Base-by-base conservation (phyloP, 2,329 filamentous ascomycete species). In the Colletotrichum destructivum region DNA sequence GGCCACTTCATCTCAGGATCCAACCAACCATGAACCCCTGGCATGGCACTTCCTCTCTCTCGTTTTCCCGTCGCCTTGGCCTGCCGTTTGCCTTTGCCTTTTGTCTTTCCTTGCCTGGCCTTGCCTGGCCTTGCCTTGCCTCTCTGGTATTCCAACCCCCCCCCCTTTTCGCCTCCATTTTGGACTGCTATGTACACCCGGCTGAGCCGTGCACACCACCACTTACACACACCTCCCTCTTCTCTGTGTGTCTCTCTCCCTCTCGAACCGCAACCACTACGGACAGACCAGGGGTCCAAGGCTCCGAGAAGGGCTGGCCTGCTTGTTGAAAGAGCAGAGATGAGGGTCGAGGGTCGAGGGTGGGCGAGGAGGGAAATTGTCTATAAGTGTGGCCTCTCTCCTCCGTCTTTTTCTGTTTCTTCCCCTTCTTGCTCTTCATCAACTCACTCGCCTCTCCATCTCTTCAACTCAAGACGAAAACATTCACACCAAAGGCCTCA, bases 271-370 rank as follows among this genome's bases (percentile, higher is more conserved):
- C 21, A 42, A 62, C 38, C 42, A 47, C 49, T 52, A 51, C 56
- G 63, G 63, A 61, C 68, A 62, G 68, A 57, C 69, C 59, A 71
- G 69, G 69, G 69, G 65, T 71, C 68, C 68, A 71, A 69, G 65
- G 64, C 52, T 71, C 52, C 63, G 49, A 57, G 38, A 46, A 40
- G 52, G 54, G n/a, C 62, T 47, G 51, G 26, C 61, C 21, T 35
- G 31, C 61, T 31, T 35, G 54, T 31, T 35, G 54, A 44, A 59
- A 35, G 61, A 46, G 40, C 15, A 21, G 55, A 51, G 35, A 35
- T n/a, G 63, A 21, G 63, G 40, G 60, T 62, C 35, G 65, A 59
- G 56, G 49, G 46, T 54, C n/a, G 63, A 46, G 23, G 56, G 56
- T 51, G 52, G 63, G 57, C 31, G 49, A 46, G n/a, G 18, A 31